Evolutionary conservation across 768 basidiomycete species (phyloP), one percentile per base, ranked within the genome.

Genomic region (Tulasnella sp.): DNA sequence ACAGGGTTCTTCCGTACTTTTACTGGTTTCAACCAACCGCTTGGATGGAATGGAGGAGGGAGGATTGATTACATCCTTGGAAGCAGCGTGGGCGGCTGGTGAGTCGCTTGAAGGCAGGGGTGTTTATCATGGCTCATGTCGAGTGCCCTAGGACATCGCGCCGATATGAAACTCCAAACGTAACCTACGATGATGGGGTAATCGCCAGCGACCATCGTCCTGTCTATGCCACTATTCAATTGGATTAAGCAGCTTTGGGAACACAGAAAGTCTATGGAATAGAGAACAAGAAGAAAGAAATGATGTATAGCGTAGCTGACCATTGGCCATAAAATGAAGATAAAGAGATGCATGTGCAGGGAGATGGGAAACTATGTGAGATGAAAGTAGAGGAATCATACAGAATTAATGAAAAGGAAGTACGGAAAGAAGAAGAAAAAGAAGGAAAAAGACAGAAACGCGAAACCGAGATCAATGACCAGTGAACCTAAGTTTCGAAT

Each of bases 191-290:
- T 75, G 87, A 88, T 74, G 88, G 88, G 1, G 79, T 87, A 22
- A 82, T 88, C 71, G 85, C 85, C 7, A 89, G 88, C 77, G 88
- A 89, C 79, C 88, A 89, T 79, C 85, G 88, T 0, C 88, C 87
- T 3, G 86, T 88, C 11, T 86, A 88, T 78, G 83, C 68, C 1
- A 64, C 58, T 11, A 64, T 64, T 31, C 58, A 31, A 3, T 64
- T 64, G 31, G 58, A 64, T n/a, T 64, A 34, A 64, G 45, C 45
- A 22, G 17, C 5, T 19, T 49, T 22, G 2, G 9, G 45, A 49
- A 22, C 45, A 22, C 19, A 49, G 19, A 49, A 49, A n/a, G n/a
- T n/a, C n/a, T n/a, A n/a, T n/a, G n/a, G 14, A 4, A 22, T 49
- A 64, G n/a, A 7, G 29, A 19, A 34, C n/a, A 4, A 31, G 1